Conservation (phyloP, 176 grass and related monocot species). For the Panicum miliaceum region DNA sequence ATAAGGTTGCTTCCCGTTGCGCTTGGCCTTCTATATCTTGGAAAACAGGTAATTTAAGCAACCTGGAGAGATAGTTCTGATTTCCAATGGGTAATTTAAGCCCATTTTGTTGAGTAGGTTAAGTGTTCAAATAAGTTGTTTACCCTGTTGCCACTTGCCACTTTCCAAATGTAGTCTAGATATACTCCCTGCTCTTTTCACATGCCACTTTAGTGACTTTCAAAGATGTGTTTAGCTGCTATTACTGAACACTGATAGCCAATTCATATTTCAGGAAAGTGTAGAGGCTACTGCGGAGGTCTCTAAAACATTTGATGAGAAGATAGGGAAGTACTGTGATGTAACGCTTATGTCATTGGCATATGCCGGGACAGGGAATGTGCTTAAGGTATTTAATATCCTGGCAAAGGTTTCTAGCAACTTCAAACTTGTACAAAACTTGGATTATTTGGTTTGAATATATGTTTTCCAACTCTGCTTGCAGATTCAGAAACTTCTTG, state of each 20-base stretch:
- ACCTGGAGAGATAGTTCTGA: not conserved
- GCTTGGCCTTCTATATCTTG: constrained; percentile 95
- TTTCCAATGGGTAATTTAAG: not conserved
- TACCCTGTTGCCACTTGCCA: not conserved
- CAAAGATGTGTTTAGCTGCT: constrained; percentile 7
- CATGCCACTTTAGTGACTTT: not conserved
- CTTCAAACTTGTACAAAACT: not conserved
- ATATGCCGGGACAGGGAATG: constrained; percentile 98
- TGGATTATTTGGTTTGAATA: constrained; percentile 22
- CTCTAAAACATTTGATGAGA: constrained; percentile 97
- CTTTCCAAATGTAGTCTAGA: constrained; percentile 22
- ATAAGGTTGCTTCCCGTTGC: constrained; percentile 88
- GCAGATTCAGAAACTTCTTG: constrained; percentile 92
- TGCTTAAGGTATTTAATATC: constrained; percentile 73
- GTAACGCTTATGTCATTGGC: constrained; percentile 95
- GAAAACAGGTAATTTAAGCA: constrained; percentile 77
- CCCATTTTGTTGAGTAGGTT: not conserved
- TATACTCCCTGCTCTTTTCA: constrained; percentile 2
- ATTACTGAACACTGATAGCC: not conserved
- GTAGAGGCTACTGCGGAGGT: constrained; percentile 93
- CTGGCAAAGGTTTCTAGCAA: not conserved
- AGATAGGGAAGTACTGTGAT: constrained; percentile 98
- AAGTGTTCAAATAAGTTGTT: not conserved
- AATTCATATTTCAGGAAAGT: constrained; percentile 69
- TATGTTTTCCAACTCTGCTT: constrained; percentile 19